Evolutionary conservation across 352 stramenopile species (phyloP).

Genomic region (Globisporangium spinosum): DNA sequence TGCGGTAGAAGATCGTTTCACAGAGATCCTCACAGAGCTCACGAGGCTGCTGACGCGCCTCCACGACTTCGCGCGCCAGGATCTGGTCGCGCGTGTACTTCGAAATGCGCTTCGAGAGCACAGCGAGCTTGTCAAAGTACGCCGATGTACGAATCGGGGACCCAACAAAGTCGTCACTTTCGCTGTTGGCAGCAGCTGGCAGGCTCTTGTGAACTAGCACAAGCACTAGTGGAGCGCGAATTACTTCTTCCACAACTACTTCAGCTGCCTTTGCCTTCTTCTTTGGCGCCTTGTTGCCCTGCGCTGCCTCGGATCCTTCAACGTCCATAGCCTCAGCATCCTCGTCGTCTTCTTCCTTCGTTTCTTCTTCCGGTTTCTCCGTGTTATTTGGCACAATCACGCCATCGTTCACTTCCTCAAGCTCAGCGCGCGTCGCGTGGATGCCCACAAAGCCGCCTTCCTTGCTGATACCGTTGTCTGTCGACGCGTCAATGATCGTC

Average conservation of each 20-base stretch:
- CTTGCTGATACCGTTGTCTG: conserved; percentile 78
- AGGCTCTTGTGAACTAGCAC: conserved; percentile 12
- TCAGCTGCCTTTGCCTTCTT: conserved; percentile 14
- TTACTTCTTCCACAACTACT: conserved; percentile 8
- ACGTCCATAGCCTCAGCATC: not conserved
- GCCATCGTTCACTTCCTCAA: conserved; percentile 45
- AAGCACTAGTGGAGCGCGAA: conserved; percentile 9
- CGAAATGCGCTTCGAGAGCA: conserved; percentile 61
- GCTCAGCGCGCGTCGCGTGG: conserved; percentile 59
- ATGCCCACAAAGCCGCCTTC: conserved; percentile 79
- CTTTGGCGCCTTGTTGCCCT: not conserved
- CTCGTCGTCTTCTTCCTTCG: conserved; percentile 19
- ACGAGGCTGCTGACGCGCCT: conserved; percentile 61
- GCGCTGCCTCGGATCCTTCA: conserved; percentile 1
- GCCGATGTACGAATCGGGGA: conserved; percentile 18
- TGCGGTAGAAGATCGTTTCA: conserved; percentile 94
- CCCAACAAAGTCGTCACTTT: conserved; percentile 12
- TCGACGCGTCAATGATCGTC: conserved; percentile 86
- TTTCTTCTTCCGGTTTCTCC: conserved; percentile 16
- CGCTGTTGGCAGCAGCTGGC: not conserved
- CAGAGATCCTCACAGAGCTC: conserved; percentile 88
- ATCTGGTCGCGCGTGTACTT: conserved; percentile 78
- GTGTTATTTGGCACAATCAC: conserved; percentile 38
- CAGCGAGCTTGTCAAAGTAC: conserved; percentile 52
- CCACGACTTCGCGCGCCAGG: conserved; percentile 51